phyloP scores from a whole-genome alignment of 768 basidiomycete genomes.

The Dictyophora rubrovolvata region DNA sequence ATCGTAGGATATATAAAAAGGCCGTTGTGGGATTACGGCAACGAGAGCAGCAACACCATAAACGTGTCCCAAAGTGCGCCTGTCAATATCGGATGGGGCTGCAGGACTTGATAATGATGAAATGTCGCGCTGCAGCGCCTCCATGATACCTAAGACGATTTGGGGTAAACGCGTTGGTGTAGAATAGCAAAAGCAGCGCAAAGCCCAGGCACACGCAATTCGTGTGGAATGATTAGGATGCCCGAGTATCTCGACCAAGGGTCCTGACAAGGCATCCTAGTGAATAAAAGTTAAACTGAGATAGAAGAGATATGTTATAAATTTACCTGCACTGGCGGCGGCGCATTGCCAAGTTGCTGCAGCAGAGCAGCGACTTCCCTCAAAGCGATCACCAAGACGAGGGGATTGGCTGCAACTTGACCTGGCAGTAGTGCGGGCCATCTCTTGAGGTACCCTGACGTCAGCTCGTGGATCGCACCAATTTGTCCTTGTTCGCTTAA shows the following conservation, averaged over 20 bases:
- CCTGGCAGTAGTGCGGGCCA: conserved; percentile 94
- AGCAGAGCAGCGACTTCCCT: conserved; percentile 79
- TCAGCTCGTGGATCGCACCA: conserved; percentile 77
- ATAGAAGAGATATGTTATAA: neutral
- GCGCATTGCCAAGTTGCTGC: conserved; percentile 86
- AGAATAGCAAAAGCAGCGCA: conserved; percentile 84
- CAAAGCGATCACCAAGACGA: conserved; percentile 63
- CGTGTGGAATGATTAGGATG: conserved; percentile 88
- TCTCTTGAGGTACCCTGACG: conserved; percentile 70
- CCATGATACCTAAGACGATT: conserved; percentile 64
- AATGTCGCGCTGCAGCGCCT: conserved; percentile 78
- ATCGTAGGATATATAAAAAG: conserved; percentile 92
- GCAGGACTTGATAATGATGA: conserved; percentile 60
- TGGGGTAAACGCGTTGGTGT: conserved; percentile 80
- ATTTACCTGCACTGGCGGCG: conserved; percentile 72
- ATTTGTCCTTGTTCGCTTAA: conserved; percentile 93
- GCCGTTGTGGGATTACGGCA: conserved; percentile 74
- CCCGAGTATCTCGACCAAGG: conserved; percentile 71
- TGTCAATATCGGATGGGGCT: conserved; percentile 57
- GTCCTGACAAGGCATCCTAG: conserved; percentile 80
- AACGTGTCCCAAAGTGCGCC: conserved; percentile 74
- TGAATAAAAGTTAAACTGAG: neutral
- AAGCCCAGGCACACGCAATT: conserved; percentile 75
- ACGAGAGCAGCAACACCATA: conserved; percentile 85
- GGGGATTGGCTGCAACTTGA: conserved; percentile 54